Percentiles rank a stretch among this genome's conserved stretches.
These are phyloP conservation scores for Pugionium cornutum DNA, from an alignment of 345 rosid species.

Conservation along the genomic window DNA sequence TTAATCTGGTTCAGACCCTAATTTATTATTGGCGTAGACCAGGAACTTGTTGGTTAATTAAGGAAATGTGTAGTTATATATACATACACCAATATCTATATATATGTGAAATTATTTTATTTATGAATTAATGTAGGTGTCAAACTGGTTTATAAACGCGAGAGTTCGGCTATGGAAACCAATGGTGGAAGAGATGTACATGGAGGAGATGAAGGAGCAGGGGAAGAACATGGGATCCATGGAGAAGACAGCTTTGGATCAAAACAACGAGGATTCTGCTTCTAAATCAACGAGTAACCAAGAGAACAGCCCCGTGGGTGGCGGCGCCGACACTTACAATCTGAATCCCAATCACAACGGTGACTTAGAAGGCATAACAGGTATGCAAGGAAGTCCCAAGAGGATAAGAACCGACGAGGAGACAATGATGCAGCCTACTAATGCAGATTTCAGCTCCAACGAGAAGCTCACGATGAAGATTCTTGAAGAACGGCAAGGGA, in stretches of 20 bases:
- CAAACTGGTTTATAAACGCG: slow-evolving; percentile 98
- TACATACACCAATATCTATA: too few species aligned
- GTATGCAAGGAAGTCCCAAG: slow-evolving; percentile 77
- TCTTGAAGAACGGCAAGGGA: slow-evolving; percentile 54
- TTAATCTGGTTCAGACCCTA: too few species aligned
- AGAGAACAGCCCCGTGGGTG: slow-evolving; percentile 48
- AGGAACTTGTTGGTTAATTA: too few species aligned
- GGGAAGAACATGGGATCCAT: slow-evolving; percentile 61
- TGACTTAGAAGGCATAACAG: slow-evolving; percentile 65
- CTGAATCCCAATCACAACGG: slow-evolving; percentile 59
- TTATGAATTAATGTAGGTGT: slow-evolving; percentile 55
- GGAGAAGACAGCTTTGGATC: slow-evolving; percentile 62
- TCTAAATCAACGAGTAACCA: slow-evolving; percentile 57
- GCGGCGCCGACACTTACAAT: slow-evolving; percentile 48
- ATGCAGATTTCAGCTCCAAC: slow-evolving; percentile 40
- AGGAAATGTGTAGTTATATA: too few species aligned
- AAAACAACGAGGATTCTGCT: slow-evolving; percentile 59
- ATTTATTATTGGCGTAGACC: too few species aligned
- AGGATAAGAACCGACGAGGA: slow-evolving; percentile 57
- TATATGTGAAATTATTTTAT: neutral
- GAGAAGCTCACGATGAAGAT: slow-evolving; percentile 61
- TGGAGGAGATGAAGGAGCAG: slow-evolving; percentile 81
- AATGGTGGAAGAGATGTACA: slow-evolving; percentile 98
- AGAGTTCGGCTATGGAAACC: slow-evolving; percentile 99
- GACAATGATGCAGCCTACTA: slow-evolving; percentile 55